Evolutionary conservation across 768 basidiomycete genomes (phyloP), one percentile per base, ranked within the genome.

Genomic region (Rubroboletus satanas): DNA sequence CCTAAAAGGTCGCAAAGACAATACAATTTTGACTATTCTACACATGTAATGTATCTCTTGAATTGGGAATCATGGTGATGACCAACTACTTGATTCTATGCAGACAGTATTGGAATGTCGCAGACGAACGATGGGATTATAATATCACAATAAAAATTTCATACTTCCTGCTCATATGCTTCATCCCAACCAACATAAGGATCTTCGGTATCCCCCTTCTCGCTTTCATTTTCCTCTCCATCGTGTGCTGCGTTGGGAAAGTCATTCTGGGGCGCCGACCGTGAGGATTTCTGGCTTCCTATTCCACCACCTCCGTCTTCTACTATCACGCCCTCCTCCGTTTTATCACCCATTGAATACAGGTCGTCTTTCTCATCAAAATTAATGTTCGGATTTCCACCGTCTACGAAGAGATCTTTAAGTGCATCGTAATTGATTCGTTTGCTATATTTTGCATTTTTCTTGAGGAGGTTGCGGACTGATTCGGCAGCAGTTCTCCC

Each of bases 401-500:
- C 63, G 14, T 83, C 82, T 29, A 80, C 74, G 67, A 95, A 91
- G 11, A 96, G 78, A 52, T 83, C 82, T 61, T 89, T 87, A 50
- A 95, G 81, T 0, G 90, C 92, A 61, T 90, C 88, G 68, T 96
- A 97, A 69, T 97, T 97, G 73, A 96, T 95, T 49, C 92, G 84
- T 66, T 91, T 91, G 73, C 90, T 93, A 72, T 94, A 93, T 65
- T 84, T 88, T 23, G 85, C 80, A 59, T 88, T 93, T 73, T 92
- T 91, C 75, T 88, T 87, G 62, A 93, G 77, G 35, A 95, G 78
- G 55, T 71, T 73, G 28, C 64, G 70, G 37, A 71, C 70, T 26
- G 70, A 73, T 45, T 71, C 70, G 1, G 71, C 70, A 43, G 69
- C 69, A 14, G 71, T 71, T 51, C 53, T 71, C 36, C 69, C 70